Conservation (phyloP, 305 asterid genomes). For the Andrographis paniculata region DNA sequence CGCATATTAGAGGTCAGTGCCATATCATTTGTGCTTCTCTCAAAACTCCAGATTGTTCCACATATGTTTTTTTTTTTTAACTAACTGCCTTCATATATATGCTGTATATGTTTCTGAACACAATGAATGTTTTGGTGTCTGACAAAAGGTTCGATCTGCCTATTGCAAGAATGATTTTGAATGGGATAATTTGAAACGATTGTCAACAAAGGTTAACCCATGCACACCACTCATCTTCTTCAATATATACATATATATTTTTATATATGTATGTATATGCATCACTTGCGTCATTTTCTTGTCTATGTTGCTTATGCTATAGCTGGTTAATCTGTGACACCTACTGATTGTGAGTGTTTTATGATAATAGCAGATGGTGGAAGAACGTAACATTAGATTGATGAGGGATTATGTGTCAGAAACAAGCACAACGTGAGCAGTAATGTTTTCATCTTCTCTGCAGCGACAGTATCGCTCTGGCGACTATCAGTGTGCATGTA, state of each 20-base stretch:
- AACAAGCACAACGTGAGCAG: constrained; percentile 27
- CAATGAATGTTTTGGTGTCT: background rate
- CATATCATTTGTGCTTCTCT: too few relatives aligned
- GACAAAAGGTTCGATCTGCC: constrained; percentile 70
- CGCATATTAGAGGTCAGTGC: constrained; percentile 78
- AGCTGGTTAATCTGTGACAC: background rate
- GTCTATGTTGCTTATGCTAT: background rate
- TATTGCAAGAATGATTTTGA: constrained; percentile 76
- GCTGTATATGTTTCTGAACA: background rate
- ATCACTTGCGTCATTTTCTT: background rate
- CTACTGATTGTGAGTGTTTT: too few relatives aligned
- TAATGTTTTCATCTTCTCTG: too few relatives aligned
- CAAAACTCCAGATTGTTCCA: too few relatives aligned
- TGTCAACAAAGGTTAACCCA: constrained; percentile 42
- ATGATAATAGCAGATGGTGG: constrained; percentile 53
- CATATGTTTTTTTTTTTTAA: background rate
- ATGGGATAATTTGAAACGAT: constrained; percentile 71
- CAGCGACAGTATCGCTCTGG: too few relatives aligned
- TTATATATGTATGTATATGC: background rate
- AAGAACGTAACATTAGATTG: constrained; percentile 56
- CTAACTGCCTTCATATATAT: background rate
- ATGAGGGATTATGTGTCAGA: constrained; percentile 75
- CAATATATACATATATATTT: background rate
- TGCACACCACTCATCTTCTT: background rate
- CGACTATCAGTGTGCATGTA: too few relatives aligned